Evolutionary conservation across 805 yeast species (phyloP).

Genomic region (Candida montana): DNA sequence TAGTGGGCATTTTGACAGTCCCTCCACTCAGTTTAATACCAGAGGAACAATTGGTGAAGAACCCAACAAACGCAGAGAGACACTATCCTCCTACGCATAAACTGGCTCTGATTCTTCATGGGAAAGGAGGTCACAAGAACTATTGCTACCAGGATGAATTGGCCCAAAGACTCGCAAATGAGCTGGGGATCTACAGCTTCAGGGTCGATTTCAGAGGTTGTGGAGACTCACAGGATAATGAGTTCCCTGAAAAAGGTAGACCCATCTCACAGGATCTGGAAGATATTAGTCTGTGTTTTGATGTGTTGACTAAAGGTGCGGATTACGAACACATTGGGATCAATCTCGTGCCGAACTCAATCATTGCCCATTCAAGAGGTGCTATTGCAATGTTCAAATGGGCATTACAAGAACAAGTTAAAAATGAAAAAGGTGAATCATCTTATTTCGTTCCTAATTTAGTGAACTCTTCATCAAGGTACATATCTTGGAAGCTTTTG

Average conservation of each 20-base stretch:
- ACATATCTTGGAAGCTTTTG: constrained; percentile 25
- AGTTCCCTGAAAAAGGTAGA: constrained; percentile 40
- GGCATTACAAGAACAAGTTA: constrained; percentile 44
- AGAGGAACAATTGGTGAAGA: constrained; percentile 14
- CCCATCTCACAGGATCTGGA: constrained; percentile 57
- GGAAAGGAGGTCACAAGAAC: constrained; percentile 79
- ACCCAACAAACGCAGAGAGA: constrained; percentile 8
- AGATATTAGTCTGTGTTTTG: constrained; percentile 51
- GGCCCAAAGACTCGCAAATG: constrained; percentile 53
- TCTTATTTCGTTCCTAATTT: constrained; percentile 54
- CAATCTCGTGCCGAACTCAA: constrained; percentile 44
- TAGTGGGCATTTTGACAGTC: constrained; percentile 33
- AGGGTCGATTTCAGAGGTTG: constrained; percentile 84
- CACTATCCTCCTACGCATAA: constrained; percentile 37
- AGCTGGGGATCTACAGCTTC: constrained; percentile 57
- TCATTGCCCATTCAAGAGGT: constrained; percentile 82
- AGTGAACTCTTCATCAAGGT: constrained; percentile 73
- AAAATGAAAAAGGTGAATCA: constrained; percentile 27
- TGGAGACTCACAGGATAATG: constrained; percentile 61
- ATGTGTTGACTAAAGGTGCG: constrained; percentile 24
- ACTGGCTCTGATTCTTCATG: constrained; percentile 68
- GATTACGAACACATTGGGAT: constrained; percentile 28
- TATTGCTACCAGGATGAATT: constrained; percentile 65
- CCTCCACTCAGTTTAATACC: constrained; percentile 26
- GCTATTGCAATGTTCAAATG: constrained; percentile 69